Evolutionary conservation across 202 grass and related monocot species (phyloP), one percentile per base, ranked within the genome.

Genomic region (Setaria italica): DNA sequence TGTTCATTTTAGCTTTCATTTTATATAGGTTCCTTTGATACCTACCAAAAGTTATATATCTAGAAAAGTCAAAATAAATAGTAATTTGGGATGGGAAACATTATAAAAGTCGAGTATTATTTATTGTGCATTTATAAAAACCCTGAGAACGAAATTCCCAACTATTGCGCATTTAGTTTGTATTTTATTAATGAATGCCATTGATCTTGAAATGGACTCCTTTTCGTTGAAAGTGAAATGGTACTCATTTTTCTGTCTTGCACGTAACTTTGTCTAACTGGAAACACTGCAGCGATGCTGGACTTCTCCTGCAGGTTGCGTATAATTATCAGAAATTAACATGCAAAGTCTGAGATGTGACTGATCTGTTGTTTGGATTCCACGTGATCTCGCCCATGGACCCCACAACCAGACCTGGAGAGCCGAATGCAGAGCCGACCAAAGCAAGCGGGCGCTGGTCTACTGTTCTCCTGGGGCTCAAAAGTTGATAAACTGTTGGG

Each of bases 361-460:
- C 78, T 11, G 35, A 25, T 87, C 48, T 46, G 11, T 74, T 13
- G 59, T 70, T 75, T 81, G 77, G 68, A 80, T 56, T 74, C 37
- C 19, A 87, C 85, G 77, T 67, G 62, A 80, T 67, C 85, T 81
- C 49, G 15, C n/a, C 19, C 3, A 11, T 33, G 53, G 72, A 7
- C 49, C 70, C 39, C 62, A 68, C 13, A 17, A 0, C 29, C 17
- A 68, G 65, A 82, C 50, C 85, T 32, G 20, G 70, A 80, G 46
- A 67, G 85, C 85, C 57, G 62, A 69, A 13, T 47, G 60, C 25
- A 67, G 70, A 53, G 78, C 90, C 87, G 84, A 90, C 84, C 87
- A 82, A 73, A 41, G 82, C 86, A 73, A 32, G 90, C 86, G 74
- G 82, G 62, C 45, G 90, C 86, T 79, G 86, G 62, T 54, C 11